Evolutionary conservation across 768 basidiomycete genomes (phyloP).

Genomic region (Russula vinacea): DNA sequence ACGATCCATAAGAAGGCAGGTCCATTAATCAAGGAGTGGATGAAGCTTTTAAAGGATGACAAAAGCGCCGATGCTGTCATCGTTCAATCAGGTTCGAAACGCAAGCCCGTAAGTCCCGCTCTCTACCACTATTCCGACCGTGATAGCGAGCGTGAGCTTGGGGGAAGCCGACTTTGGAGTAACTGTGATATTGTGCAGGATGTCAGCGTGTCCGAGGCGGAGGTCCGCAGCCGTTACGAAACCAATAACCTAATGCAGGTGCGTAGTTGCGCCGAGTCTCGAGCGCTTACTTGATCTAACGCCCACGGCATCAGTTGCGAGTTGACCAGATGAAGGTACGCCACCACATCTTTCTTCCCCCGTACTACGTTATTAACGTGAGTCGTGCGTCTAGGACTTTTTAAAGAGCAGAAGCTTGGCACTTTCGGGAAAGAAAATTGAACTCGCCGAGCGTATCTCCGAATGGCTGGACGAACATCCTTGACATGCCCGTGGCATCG

Average conservation of each 20-base stretch:
- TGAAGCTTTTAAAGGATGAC: constrained; percentile 56
- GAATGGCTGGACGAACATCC: constrained; percentile 54
- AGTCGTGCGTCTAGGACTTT: constrained; percentile 53
- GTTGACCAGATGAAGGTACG: constrained; percentile 77
- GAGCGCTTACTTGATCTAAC: constrained; percentile 15
- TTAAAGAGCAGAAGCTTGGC: constrained; percentile 61
- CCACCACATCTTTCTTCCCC: constrained; percentile 2
- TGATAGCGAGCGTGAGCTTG: neutral
- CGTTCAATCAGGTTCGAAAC: constrained; percentile 54
- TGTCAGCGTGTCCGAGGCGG: constrained; percentile 62
- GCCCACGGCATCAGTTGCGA: constrained; percentile 49
- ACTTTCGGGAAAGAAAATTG: constrained; percentile 68
- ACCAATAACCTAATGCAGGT: constrained; percentile 66
- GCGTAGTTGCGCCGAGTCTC: constrained; percentile 20
- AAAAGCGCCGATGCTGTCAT: constrained; percentile 56
- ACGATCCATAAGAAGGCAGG: constrained; percentile 74
- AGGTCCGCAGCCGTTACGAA: constrained; percentile 66
- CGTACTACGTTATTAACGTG: constrained; percentile 8
- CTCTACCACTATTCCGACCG: neutral
- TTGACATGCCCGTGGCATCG: constrained; percentile 6
- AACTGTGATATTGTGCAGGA: constrained; percentile 43
- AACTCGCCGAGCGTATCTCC: constrained; percentile 60
- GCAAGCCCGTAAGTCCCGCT: constrained; percentile 58
- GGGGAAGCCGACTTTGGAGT: neutral
- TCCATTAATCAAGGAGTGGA: constrained; percentile 67